Conservation (phyloP, 495 filamentous ascomycete genomes). For the Rhypophila decipiens region DNA sequence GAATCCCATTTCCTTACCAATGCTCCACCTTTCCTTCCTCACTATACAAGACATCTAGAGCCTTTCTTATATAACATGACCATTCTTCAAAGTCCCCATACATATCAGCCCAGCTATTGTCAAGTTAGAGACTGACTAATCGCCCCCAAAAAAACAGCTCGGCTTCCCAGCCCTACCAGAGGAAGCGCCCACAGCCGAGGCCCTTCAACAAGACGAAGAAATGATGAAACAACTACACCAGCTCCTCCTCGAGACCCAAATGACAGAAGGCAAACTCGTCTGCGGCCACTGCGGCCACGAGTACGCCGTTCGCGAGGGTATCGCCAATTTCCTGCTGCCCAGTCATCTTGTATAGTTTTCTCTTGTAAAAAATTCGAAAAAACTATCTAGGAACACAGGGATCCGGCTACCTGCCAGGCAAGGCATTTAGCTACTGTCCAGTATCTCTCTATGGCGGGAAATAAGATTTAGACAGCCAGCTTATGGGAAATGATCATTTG, state of each 20-base stretch:
- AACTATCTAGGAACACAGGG: no score
- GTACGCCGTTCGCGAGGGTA: slow-evolving; percentile 88
- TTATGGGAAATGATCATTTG: no score
- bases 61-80: no score
- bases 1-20: no score
- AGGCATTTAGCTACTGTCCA: no score
- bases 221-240: slow-evolving; percentile 70
- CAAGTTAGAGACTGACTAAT: neutral
- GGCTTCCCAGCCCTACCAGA: slow-evolving; percentile 74
- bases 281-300: slow-evolving; percentile 90
- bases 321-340: slow-evolving; percentile 91
- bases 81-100: neutral
- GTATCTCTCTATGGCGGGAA: no score
- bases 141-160: slow-evolving; percentile 45
- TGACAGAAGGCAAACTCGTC: slow-evolving; percentile 77
- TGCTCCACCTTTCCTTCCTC: neutral
- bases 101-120: neutral
- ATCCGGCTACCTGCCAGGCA: no score
- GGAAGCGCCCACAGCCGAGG: slow-evolving; percentile 51
- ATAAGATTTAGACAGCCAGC: no score
- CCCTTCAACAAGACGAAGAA: slow-evolving; percentile 55
- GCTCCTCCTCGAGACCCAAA: slow-evolving; percentile 83
- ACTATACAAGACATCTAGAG: no score
- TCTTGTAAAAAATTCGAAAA: no score
- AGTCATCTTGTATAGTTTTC: slow-evolving; percentile 86